These are phyloP conservation scores for Heritiera fomes DNA, from an alignment of 345 rosid species.

Conservation along the genomic window DNA sequence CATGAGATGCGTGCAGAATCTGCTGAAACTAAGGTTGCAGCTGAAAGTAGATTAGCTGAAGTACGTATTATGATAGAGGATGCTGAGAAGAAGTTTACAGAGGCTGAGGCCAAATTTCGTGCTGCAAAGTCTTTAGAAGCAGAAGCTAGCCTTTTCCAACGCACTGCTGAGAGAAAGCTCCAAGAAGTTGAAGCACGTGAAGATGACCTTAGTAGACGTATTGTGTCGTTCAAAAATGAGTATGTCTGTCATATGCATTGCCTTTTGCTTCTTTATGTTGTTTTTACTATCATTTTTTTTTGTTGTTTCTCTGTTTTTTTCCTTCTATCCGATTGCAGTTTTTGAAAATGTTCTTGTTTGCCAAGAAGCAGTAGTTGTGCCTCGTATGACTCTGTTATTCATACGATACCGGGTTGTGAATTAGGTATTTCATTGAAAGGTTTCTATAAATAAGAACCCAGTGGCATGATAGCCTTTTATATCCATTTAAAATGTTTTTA, in stretches of 20 bases:
- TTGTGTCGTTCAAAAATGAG: slow-evolving; percentile 69
- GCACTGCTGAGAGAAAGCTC: slow-evolving; percentile 82
- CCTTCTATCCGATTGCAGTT: background rate
- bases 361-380: background rate
- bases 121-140: slow-evolving; percentile 74
- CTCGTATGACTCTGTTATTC: background rate
- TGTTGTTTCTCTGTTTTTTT: background rate
- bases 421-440: background rate
- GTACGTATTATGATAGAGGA: slow-evolving; percentile 65
- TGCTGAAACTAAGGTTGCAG: slow-evolving; percentile 89
- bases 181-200: slow-evolving; percentile 83
- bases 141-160: slow-evolving; percentile 67
- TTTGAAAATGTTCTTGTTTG: background rate
- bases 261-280: slow-evolving; percentile 3
- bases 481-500: background rate
- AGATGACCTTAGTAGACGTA: slow-evolving; percentile 70
- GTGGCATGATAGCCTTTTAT: background rate
- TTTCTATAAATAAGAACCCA: background rate
- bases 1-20: slow-evolving; percentile 95
- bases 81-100: slow-evolving; percentile 62
- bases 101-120: slow-evolving; percentile 62
- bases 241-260: slow-evolving; percentile 47
- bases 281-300: background rate
- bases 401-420: background rate
- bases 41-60: slow-evolving; percentile 65